Evolutionary conservation across 1,139 yeast species (phyloP).

Genomic region (Debaryomycetaceae sp.): DNA sequence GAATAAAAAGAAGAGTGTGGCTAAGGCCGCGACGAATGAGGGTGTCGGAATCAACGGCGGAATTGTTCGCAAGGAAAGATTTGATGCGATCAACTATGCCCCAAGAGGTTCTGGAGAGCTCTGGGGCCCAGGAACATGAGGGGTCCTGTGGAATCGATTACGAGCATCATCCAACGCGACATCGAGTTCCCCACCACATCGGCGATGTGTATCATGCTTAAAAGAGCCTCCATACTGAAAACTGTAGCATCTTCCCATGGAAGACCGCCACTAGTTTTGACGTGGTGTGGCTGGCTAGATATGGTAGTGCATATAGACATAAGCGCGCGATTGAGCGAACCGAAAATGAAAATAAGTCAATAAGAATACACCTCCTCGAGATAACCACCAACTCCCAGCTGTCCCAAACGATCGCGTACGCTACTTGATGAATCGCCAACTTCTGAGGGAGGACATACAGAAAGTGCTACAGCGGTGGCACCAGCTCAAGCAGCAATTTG

Average conservation of each 20-base stretch:
- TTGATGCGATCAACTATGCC: slow-evolving; percentile 46
- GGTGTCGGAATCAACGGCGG: slow-evolving; percentile 19
- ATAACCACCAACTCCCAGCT: no score
- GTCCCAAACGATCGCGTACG: no score
- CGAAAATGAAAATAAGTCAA: background rate
- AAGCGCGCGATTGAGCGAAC: background rate
- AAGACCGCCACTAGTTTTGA: no score
- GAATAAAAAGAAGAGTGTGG: slow-evolving; percentile 8
- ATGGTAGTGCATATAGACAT: slow-evolving; percentile 1
- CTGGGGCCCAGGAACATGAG: slow-evolving; percentile 52
- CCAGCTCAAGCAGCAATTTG: slow-evolving; percentile 55
- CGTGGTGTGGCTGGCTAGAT: no score
- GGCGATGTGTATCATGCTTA: no score
- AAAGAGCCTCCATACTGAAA: no score
- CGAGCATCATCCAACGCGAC: no score
- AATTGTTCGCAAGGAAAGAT: slow-evolving; percentile 35
- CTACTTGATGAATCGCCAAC: slow-evolving; percentile 24
- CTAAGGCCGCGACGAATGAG: slow-evolving; percentile 8
- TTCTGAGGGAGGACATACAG: slow-evolving; percentile 41
- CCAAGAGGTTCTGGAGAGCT: slow-evolving; percentile 51
- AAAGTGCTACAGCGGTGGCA: slow-evolving; percentile 54
- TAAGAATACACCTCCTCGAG: no score
- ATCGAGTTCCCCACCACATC: no score
- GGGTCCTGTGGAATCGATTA: no score
- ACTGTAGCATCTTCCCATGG: no score